Conservation (phyloP, 2,329 filamentous ascomycete genomes). For the Teratosphaeriaceae sp. region DNA sequence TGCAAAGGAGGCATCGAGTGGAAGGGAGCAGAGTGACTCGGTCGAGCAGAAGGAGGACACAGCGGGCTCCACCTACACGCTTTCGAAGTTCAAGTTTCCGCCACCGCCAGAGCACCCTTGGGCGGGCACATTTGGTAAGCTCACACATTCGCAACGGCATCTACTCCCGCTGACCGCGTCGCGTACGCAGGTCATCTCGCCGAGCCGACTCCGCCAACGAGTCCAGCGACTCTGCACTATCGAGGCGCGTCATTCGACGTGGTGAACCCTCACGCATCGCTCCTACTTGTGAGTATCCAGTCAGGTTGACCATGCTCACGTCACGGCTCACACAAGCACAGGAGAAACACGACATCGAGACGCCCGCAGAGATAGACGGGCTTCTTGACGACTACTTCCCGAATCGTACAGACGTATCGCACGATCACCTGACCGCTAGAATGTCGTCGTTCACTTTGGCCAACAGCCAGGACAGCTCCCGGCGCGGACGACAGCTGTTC, state of each 20-base stretch:
- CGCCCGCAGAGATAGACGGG: conserved; percentile 28
- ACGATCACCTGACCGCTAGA: conserved; percentile 12
- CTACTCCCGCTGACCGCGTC: too few species aligned
- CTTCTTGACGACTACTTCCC: conserved; percentile 28
- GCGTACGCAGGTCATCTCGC: conserved; percentile 16
- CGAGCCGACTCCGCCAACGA: conserved; percentile 15
- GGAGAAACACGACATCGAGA: conserved; percentile 22
- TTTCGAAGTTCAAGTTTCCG: conserved; percentile 26
- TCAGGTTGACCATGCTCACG: too few species aligned
- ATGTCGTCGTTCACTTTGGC: conserved; percentile 8
- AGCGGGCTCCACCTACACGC: conserved; percentile 17
- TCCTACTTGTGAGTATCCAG: conserved; percentile 16
- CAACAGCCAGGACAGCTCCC: conserved; percentile 12
- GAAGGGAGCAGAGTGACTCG: background rate
- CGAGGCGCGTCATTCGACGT: conserved; percentile 29
- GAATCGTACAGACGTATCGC: conserved; percentile 8
- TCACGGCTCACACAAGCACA: background rate
- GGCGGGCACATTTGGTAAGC: conserved; percentile 23
- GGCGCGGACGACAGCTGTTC: conserved; percentile 19
- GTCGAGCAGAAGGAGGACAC: conserved; percentile 8
- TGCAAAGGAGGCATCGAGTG: conserved; percentile 1
- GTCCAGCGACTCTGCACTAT: conserved; percentile 25
- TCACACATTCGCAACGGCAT: too few species aligned
- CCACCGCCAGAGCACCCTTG: conserved; percentile 22
- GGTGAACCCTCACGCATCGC: conserved; percentile 29